These are phyloP conservation scores for Luzula sylvatica DNA, from an alignment of 176 grass and related monocot species.

Conservation along the genomic window DNA sequence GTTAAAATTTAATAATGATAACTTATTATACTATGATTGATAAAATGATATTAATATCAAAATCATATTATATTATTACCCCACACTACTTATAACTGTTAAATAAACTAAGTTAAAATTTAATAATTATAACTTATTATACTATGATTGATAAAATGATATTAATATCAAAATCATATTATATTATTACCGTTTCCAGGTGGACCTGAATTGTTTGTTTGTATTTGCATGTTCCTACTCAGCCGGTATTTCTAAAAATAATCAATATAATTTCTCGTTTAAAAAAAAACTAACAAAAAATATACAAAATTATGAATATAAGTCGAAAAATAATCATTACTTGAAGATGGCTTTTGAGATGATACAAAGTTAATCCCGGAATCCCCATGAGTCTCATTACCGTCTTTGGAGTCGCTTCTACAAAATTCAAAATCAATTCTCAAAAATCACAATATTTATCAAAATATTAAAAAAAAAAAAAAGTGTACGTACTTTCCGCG, in stretches of 20 bases:
- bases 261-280: conserved; percentile 13
- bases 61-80: conserved; percentile 17
- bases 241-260: conserved; percentile 80
- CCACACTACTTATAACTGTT: conserved; percentile 41
- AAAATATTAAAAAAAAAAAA: no score
- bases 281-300: conserved; percentile 19
- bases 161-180: conserved; percentile 14
- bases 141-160: conserved; percentile 3
- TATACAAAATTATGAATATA: conserved; percentile 24
- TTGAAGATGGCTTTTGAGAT: conserved; percentile 97
- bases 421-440: conserved; percentile 25
- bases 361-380: conserved; percentile 93
- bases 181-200: conserved; percentile 48
- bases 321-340: conserved; percentile 23
- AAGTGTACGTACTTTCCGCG: conserved; percentile 76
- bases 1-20: background rate
- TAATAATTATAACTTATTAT: background rate
- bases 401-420: conserved; percentile 96
- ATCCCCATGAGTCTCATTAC: conserved; percentile 98
- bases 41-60: conserved; percentile 1
- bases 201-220: conserved; percentile 40
- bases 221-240: conserved; percentile 83
- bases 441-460: no score
- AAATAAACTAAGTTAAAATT: conserved; percentile 5
- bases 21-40: background rate